Base-by-base conservation (phyloP, 179 eudicot species). In the Beta macrorhiza region DNA sequence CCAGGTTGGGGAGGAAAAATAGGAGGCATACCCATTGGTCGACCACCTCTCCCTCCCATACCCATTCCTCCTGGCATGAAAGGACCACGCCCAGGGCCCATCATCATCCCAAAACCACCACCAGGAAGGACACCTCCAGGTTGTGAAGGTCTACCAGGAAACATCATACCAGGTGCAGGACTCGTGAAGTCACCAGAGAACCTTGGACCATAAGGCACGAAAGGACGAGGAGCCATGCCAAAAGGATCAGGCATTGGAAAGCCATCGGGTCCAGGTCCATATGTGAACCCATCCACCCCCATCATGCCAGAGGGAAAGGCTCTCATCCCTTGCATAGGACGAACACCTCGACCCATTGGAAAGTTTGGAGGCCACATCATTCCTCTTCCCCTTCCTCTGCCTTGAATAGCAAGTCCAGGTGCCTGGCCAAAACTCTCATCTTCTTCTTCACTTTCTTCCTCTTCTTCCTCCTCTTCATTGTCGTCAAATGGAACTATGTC, bases 391-490 rank as follows among this genome's bases (percentile, higher is more conserved):
- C 98, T 88, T 74, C 95, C 96, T 80, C 99, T 85, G 72, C 99
- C 98, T 81, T 84, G 91, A 75, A 87, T 82, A 67, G 75, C 81
- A 72, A 86, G 83, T 44, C 88, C 89, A 58, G 90, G 88, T 75
- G 76, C 87, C 58, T 86, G 91, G 61, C 82, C 87, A 79, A 81
- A 87, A 68, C 89, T 83, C 78, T 94, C 97, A 0, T 95, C 98
- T 81, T 96, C 97, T 63, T 96, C 99, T 20, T 95, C 99, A 37
- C 91, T 89, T 84, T 91, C 94, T 52, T 96, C 98, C 70, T 96
- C 98, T 81, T 95, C 99, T 73, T 95, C 98, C 89, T 94, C 99
- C 74, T 95, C 99, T 89, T 95, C 99, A 64, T 95, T 95, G 87
- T 93, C 99, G 56, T 96, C 99, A 79, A 96, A 96, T 11, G 93